These are phyloP conservation scores for Sodiomyces alkalinus DNA, from an alignment of 2,329 filamentous ascomycete species.

Conservation along the genomic window DNA sequence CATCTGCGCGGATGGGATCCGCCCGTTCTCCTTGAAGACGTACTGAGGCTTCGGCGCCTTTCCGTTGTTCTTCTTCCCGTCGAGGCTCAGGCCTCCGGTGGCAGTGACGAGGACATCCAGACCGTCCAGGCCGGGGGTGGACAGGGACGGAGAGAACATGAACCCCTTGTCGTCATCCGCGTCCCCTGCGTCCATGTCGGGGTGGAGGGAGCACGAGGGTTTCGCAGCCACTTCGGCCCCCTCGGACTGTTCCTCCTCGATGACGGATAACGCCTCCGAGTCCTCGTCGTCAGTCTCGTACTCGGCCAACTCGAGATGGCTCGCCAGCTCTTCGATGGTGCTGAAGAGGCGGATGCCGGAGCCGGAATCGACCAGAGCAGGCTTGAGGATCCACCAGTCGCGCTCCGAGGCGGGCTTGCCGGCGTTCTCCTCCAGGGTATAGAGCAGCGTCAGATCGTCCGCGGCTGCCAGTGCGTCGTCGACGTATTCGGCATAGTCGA, in stretches of 20 bases:
- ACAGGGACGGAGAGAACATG: constrained; percentile 10
- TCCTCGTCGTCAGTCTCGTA: constrained; percentile 15
- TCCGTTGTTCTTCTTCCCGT: constrained; percentile 6
- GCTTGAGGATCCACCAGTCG: constrained; percentile 25
- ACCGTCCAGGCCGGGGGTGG: constrained; percentile 12
- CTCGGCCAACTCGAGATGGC: constrained; percentile 19
- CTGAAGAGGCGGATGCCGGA: constrained; percentile 23
- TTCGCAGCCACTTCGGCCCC: constrained; percentile 1
- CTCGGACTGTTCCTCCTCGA: constrained; percentile 7
- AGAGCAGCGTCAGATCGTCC: constrained; percentile 18
- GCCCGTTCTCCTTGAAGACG: constrained; percentile 15
- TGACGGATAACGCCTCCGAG: no score
- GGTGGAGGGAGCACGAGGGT: no score
- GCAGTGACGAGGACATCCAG: constrained; percentile 17
- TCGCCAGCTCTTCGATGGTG: constrained; percentile 18
- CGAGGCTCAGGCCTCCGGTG: constrained; percentile 9
- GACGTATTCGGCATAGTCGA: constrained; percentile 23
- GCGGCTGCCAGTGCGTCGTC: constrained; percentile 20
- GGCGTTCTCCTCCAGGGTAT: constrained; percentile 19
- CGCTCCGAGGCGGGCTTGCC: constrained; percentile 12
- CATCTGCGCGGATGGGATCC: constrained; percentile 21
- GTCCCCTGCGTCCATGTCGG: no score
- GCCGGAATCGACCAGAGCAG: constrained; percentile 22
- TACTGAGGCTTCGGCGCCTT: no score
- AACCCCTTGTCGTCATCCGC: constrained; percentile 2